Percentiles rank a stretch among this genome's conserved stretches.
Evolutionary conservation across 2,329 filamentous ascomycete genomes (phyloP).

Genomic region (Trichophyton benhamiae): DNA sequence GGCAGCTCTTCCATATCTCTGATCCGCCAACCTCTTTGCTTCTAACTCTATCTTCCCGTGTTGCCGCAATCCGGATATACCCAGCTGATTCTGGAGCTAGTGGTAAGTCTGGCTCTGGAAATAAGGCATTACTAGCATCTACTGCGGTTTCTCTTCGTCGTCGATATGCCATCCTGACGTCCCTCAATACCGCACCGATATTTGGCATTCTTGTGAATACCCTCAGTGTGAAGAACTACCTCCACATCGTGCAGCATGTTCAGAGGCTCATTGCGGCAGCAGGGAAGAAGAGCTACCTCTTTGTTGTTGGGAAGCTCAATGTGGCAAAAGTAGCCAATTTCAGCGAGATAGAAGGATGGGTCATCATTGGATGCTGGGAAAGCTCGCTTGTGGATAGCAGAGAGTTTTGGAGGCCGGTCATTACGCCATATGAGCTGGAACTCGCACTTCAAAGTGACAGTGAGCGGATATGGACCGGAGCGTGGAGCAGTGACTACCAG

Average conservation of each 20-base stretch:
- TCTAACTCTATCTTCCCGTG: slow-evolving; percentile 72
- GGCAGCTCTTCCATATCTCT: slow-evolving; percentile 75
- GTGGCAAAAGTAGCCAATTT: slow-evolving; percentile 95
- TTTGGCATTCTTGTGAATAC: slow-evolving; percentile 96
- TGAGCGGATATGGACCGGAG: slow-evolving; percentile 69
- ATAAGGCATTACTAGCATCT: slow-evolving; percentile 37
- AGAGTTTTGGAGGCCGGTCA: slow-evolving; percentile 75
- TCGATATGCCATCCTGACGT: slow-evolving; percentile 75
- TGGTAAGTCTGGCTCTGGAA: slow-evolving; percentile 16
- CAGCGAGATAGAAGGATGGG: slow-evolving; percentile 88
- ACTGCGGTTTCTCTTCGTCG: slow-evolving; percentile 57
- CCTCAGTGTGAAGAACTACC: slow-evolving; percentile 79
- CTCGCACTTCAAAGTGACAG: slow-evolving; percentile 64
- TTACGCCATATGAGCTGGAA: slow-evolving; percentile 89
- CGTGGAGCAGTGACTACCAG: slow-evolving; percentile 82
- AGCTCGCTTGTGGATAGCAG: slow-evolving; percentile 82
- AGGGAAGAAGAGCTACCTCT: slow-evolving; percentile 90
- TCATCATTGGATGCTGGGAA: slow-evolving; percentile 97
- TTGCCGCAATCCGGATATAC: slow-evolving; percentile 66
- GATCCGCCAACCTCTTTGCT: slow-evolving; percentile 70
- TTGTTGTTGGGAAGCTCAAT: slow-evolving; percentile 94
- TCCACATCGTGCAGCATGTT: slow-evolving; percentile 64
- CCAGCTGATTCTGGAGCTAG: slow-evolving; percentile 37
- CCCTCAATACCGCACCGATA: slow-evolving; percentile 65
- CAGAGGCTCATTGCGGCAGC: slow-evolving; percentile 59